phyloP scores from a whole-genome alignment of 148 eudicot genomes.

The Mesembryanthemum crystallinum region DNA sequence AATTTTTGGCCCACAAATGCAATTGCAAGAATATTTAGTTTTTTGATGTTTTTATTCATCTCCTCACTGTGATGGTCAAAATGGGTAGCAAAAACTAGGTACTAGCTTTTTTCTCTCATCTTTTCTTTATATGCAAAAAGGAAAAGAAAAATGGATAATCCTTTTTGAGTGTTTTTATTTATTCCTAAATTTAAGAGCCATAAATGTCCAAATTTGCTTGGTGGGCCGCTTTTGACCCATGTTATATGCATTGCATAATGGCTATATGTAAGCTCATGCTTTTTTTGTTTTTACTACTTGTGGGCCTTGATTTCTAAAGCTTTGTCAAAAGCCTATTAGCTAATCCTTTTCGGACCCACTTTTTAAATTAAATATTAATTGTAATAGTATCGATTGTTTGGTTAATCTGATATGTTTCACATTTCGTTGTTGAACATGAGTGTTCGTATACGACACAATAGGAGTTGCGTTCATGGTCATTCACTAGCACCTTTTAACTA shows the following conservation, averaged over 20 bases:
- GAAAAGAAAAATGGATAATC: constrained; percentile 29
- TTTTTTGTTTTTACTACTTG: constrained; percentile 15
- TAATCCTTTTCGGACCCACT: neutral
- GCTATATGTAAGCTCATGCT: neutral
- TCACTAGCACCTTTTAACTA: too few species aligned
- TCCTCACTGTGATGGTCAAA: constrained; percentile 32
- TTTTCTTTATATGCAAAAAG: constrained; percentile 30
- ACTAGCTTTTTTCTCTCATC: constrained; percentile 26
- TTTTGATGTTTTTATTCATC: neutral
- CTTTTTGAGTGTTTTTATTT: constrained; percentile 30
- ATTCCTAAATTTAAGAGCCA: neutral
- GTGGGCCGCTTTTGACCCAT: constrained; percentile 29
- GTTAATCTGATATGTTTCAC: too few species aligned
- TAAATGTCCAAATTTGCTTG: constrained; percentile 15
- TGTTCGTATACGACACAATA: too few species aligned
- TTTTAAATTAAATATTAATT: too few species aligned
- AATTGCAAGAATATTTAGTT: neutral
- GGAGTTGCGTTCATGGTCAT: too few species aligned
- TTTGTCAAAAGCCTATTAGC: constrained; percentile 22
- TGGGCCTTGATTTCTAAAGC: constrained; percentile 17
- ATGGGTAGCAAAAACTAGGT: constrained; percentile 34
- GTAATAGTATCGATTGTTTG: too few species aligned
- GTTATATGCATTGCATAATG: constrained; percentile 12
- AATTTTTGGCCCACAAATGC: constrained; percentile 30
- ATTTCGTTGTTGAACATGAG: too few species aligned